Evolutionary conservation across 2,329 filamentous ascomycete species (phyloP).

Genomic region (Penicillium expansum): DNA sequence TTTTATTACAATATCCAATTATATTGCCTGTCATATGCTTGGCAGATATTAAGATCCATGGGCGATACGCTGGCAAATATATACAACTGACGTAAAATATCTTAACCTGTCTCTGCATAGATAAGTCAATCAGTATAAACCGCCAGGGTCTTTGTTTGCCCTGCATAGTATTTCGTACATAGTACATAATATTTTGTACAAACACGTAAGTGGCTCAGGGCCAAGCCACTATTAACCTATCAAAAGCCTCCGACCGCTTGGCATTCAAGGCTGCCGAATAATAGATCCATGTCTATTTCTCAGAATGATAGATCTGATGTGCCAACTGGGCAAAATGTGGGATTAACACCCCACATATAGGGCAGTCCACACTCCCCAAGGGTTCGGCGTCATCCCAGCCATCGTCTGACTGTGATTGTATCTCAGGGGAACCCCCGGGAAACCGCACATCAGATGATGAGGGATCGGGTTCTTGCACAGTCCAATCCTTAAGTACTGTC

Average conservation of each 20-base stretch:
- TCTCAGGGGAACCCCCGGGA: neutral
- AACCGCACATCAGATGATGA: neutral
- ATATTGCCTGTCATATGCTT: neutral
- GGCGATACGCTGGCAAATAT: too few relatives aligned
- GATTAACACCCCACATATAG: conserved; percentile 46
- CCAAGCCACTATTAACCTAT: neutral
- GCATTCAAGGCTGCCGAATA: conserved; percentile 10
- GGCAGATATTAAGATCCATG: neutral
- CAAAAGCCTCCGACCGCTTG: neutral
- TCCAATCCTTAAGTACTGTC: conserved; percentile 65
- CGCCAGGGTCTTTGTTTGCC: neutral
- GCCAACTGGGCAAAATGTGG: conserved; percentile 52
- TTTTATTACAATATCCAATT: neutral
- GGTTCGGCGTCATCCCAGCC: conserved; percentile 35
- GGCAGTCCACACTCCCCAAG: conserved; percentile 38
- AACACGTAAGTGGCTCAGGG: neutral
- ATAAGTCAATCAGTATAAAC: neutral
- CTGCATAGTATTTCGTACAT: neutral
- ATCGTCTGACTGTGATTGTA: conserved; percentile 17
- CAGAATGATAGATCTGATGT: conserved; percentile 49
- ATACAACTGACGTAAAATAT: too few relatives aligned
- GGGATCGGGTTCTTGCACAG: conserved; percentile 38
- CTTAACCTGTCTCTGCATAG: too few relatives aligned
- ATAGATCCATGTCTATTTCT: neutral
- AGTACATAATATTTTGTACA: too few relatives aligned